Percentiles rank a stretch among this genome's conserved stretches.
Conservation (phyloP, 495 filamentous ascomycete species). For the Penicillium lagena region DNA sequence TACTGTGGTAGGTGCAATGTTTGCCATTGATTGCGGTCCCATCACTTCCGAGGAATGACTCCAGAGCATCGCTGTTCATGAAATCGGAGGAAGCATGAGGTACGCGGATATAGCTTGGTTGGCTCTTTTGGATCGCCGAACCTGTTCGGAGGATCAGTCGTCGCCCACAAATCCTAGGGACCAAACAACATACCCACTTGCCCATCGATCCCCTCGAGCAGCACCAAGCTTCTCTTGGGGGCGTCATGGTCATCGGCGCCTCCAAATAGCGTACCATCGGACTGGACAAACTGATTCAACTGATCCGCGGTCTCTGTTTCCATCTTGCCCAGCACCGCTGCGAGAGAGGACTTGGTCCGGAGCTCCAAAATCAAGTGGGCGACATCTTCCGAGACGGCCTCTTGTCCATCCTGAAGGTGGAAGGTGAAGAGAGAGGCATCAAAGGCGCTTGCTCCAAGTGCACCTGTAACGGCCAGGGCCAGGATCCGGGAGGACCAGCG, state of each 20-base stretch:
- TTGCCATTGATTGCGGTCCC: slow-evolving; percentile 4
- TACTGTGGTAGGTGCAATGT: slow-evolving; percentile 14
- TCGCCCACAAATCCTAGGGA: not conserved
- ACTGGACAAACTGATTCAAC: slow-evolving; percentile 44
- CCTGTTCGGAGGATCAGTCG: slow-evolving; percentile 4
- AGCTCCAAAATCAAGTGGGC: slow-evolving; percentile 50
- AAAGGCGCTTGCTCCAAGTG: slow-evolving; percentile 20
- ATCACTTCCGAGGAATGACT: slow-evolving; percentile 1
- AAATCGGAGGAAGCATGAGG: slow-evolving; percentile 3
- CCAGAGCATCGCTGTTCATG: slow-evolving; percentile 5
- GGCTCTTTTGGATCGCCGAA: slow-evolving; percentile 12
- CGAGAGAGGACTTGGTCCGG: slow-evolving; percentile 45
- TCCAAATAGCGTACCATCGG: slow-evolving; percentile 34
- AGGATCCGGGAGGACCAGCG: slow-evolving; percentile 20
- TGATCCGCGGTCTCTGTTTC: slow-evolving; percentile 37
- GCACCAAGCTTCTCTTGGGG: slow-evolving; percentile 28
- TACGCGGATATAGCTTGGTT: slow-evolving; percentile 14
- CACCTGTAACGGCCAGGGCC: slow-evolving; percentile 16
- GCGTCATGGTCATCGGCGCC: slow-evolving; percentile 5
- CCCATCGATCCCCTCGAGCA: slow-evolving; percentile 42
- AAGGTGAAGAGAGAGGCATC: slow-evolving; percentile 35
- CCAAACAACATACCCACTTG: slow-evolving; percentile 30
- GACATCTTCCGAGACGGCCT: slow-evolving; percentile 32
- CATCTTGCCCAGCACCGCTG: slow-evolving; percentile 38
- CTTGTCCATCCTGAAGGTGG: not conserved